phyloP scores from a whole-genome alignment of 2,329 filamentous ascomycete species.

The Epichloe gansuensis region DNA sequence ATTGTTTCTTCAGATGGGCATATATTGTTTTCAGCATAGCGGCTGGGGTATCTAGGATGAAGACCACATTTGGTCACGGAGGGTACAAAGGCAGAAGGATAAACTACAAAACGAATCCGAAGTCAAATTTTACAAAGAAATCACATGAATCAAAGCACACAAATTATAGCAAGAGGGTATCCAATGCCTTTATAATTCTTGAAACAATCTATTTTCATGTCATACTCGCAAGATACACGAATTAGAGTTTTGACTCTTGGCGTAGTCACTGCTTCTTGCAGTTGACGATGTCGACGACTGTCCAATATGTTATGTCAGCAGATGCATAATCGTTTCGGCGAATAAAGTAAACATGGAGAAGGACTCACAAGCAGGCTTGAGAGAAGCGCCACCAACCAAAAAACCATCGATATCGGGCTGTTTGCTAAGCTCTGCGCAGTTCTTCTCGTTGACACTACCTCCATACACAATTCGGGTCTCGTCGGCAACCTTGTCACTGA shows the following conservation, averaged over 20 bases:
- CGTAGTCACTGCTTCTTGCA: slow-evolving; percentile 31
- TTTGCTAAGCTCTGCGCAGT: slow-evolving; percentile 85
- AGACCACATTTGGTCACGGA: neutral
- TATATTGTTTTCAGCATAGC: slow-evolving; percentile 13
- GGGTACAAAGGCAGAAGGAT: neutral
- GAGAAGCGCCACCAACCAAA: slow-evolving; percentile 87
- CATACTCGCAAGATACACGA: neutral
- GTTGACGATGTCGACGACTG: slow-evolving; percentile 50
- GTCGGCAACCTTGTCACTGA: slow-evolving; percentile 62
- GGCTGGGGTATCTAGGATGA: slow-evolving; percentile 13
- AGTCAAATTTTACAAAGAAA: neutral
- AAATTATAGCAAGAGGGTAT: neutral
- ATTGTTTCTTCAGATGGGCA: slow-evolving; percentile 14
- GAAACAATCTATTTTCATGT: neutral
- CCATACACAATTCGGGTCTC: slow-evolving; percentile 92
- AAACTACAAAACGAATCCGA: neutral
- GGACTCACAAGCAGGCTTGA: slow-evolving; percentile 85
- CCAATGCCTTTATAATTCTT: neutral
- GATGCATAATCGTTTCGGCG: neutral
- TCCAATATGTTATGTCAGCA: neutral
- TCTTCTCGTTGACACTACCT: slow-evolving; percentile 95
- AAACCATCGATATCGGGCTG: slow-evolving; percentile 95
- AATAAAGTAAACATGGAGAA: neutral
- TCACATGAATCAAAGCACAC: neutral
- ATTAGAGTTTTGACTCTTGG: neutral